Percentiles rank a stretch among this genome's conserved stretches.
Conservation (phyloP, 345 rosid species). For the Acer saccharum region DNA sequence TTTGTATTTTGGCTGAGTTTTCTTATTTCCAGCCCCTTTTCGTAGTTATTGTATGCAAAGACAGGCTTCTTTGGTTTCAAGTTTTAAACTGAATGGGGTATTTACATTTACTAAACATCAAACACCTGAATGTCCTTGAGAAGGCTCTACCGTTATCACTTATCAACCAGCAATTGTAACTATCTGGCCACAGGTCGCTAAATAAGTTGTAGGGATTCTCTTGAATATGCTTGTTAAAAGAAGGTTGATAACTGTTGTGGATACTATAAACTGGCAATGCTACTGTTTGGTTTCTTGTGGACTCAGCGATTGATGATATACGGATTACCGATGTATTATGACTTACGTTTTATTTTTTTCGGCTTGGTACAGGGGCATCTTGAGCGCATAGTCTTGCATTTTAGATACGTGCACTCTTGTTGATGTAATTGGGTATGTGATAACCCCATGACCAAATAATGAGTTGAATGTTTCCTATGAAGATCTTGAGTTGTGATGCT, state of each 20-base stretch:
- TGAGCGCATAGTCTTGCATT: not conserved
- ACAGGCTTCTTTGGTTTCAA: not conserved
- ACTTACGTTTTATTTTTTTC: slow-evolving; percentile 7
- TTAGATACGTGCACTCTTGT: not conserved
- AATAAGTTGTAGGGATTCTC: slow-evolving; percentile 1
- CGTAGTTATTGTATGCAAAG: not conserved
- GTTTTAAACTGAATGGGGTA: not conserved
- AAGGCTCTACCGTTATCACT: not conserved
- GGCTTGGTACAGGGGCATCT: slow-evolving; percentile 22
- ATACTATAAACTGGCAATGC: not conserved
- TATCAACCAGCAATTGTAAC: not conserved
- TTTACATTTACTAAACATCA: not conserved
- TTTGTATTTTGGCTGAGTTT: not conserved
- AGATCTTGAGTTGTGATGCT: slow-evolving; percentile 15
- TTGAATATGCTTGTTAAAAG: not conserved
- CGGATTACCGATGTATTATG: not conserved
- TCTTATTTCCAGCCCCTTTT: not conserved
- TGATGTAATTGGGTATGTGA: slow-evolving; percentile 14
- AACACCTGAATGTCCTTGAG: not conserved
- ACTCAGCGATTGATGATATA: not conserved
- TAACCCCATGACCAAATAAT: slow-evolving; percentile 6
- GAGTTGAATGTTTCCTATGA: slow-evolving; percentile 12
- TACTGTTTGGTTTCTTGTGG: not conserved
- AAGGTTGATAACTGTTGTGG: not conserved
- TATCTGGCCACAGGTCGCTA: not conserved